Evolutionary conservation across 176 grass and related monocot genomes (phyloP), one percentile per base, ranked within the genome.

Genomic region (Tillandsia leiboldiana): DNA sequence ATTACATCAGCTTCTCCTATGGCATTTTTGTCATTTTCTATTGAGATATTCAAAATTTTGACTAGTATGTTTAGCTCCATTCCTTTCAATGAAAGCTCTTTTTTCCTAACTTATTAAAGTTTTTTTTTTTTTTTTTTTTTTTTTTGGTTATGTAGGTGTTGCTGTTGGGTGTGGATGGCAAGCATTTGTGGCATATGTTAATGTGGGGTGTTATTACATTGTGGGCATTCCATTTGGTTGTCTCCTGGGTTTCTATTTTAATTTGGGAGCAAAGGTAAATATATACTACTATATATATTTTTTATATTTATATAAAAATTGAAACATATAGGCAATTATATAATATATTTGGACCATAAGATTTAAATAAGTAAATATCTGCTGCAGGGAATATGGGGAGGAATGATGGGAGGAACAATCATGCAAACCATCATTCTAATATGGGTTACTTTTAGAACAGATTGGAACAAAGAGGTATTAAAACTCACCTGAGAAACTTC

Each of bases 341-440:
- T 13, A 12, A 66, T 12, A 22, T 26, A 18, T 63, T 20, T 63
- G 14, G 2, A 42, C 7, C 33, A 42, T 42, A 42, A 42, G 33
- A 42, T 42, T 42, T 42, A 42, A 42, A 42, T 7, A 42, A 42
- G 5, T 42, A 7, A 42, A 42, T 42, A 42, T 42, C 7, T 42
- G 4, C 33, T 78, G 48, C 66, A 95, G 91, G 87, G 91, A 56
- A 87, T 96, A 49, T 96, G 91, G 91, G 64, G 66, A 8, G 91
- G 91, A 23, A 88, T 96, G 87, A 80, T 96, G 20, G 87, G 87
- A 47, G 91, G 91, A 17, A 96, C 91, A 6, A 2, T 77, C 8
- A 88, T 96, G 73, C 91, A 96, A 51, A 91, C 84, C 1, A 2
- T 91, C n/a, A 96, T 96, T 13, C 77, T 96, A 2, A 15, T 87